These are phyloP conservation scores for Dissophora globulifera DNA, from an alignment of 192 early-diverging fungal genomes.

Conservation along the genomic window DNA sequence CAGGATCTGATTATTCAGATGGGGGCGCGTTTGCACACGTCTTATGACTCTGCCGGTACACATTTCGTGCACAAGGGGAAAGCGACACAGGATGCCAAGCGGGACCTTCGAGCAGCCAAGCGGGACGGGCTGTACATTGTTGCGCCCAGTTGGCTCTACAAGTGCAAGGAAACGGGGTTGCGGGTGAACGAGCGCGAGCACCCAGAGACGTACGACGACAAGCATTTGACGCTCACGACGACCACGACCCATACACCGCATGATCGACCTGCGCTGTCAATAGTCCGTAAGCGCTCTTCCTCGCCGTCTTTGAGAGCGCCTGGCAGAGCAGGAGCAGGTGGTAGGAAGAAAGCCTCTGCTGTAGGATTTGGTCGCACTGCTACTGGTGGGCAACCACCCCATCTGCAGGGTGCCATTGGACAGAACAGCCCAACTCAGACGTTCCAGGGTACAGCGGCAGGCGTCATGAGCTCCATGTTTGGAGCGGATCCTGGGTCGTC, in stretches of 20 bases:
- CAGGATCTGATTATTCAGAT: constrained; percentile 13
- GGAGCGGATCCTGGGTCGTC: not conserved
- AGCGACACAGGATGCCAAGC: not conserved
- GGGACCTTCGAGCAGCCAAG: constrained; percentile 22
- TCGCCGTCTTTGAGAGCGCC: constrained; percentile 7
- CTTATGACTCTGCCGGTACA: constrained; percentile 5
- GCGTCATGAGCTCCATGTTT: constrained; percentile 27
- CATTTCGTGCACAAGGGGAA: constrained; percentile 43
- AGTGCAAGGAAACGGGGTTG: constrained; percentile 18
- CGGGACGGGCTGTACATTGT: constrained; percentile 6
- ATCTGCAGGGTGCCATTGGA: constrained; percentile 5
- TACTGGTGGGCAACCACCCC: not conserved
- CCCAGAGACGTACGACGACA: constrained; percentile 27
- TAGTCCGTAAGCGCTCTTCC: constrained; percentile 2
- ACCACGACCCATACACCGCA: constrained; percentile 12
- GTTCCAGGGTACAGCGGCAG: constrained; percentile 43
- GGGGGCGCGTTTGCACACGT: constrained; percentile 18
- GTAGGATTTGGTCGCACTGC: constrained; percentile 5
- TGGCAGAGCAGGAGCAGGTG: not conserved
- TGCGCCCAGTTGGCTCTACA: constrained; percentile 27
- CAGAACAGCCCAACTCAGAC: constrained; percentile 20
- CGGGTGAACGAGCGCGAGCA: constrained; percentile 26
- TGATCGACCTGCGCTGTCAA: constrained; percentile 9
- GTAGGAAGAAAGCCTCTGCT: not conserved
- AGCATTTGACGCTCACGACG: constrained; percentile 9